Evolutionary conservation across 2,329 filamentous ascomycete species (phyloP).

Genomic region (Shiraia sp.): DNA sequence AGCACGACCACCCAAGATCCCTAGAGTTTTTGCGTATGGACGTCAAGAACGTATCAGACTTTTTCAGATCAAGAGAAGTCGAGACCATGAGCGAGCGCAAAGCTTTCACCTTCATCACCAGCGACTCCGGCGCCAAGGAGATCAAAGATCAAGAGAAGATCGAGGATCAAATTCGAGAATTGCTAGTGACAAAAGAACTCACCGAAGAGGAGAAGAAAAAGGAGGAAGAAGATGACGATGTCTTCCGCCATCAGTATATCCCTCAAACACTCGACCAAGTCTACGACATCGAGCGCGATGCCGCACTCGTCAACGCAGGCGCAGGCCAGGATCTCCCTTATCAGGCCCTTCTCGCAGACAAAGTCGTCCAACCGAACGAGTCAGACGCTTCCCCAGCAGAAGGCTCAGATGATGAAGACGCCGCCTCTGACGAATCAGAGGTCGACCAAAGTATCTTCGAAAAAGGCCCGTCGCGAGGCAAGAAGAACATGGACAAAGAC

Average conservation of each 20-base stretch:
- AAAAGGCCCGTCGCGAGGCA: slow-evolving; percentile 39
- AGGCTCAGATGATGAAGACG: slow-evolving; percentile 15
- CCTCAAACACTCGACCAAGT: slow-evolving; percentile 95
- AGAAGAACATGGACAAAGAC: slow-evolving; percentile 84
- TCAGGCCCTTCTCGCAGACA: slow-evolving; percentile 77
- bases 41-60: slow-evolving; percentile 94
- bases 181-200: slow-evolving; percentile 62
- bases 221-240: slow-evolving; percentile 80
- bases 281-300: slow-evolving; percentile 93
- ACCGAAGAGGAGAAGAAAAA: slow-evolving; percentile 57
- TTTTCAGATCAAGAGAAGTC: slow-evolving; percentile 85
- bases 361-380: slow-evolving; percentile 50
- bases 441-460: slow-evolving; percentile 40
- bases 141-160: slow-evolving; percentile 65
- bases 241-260: slow-evolving; percentile 95
- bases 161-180: slow-evolving; percentile 63
- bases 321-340: slow-evolving; percentile 81
- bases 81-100: slow-evolving; percentile 76
- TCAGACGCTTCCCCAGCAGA: slow-evolving; percentile 49
- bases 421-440: slow-evolving; percentile 24
- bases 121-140: slow-evolving; percentile 56
- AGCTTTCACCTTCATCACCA: slow-evolving; percentile 83
- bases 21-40: slow-evolving; percentile 97
- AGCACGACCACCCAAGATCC: slow-evolving; percentile 91
- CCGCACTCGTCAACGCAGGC: slow-evolving; percentile 73